Base-by-base conservation (phyloP, 2,329 filamentous ascomycete species). In the Ophiocordyceps camponoti-floridani region DNA sequence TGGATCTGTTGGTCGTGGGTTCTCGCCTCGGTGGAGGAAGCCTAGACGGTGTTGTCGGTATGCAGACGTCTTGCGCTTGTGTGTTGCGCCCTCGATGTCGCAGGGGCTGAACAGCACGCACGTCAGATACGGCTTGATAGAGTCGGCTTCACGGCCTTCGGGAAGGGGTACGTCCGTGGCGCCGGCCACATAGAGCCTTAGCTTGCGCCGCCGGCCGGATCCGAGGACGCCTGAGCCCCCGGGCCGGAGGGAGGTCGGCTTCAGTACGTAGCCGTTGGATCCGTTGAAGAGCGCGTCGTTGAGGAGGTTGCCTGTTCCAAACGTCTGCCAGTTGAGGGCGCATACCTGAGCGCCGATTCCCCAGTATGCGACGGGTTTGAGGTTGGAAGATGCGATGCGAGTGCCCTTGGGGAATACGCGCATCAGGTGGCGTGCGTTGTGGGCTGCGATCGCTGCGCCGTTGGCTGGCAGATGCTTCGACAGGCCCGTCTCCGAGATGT, bases 271-370 rank as follows among this genome's bases (percentile, higher is more conserved):
- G 8, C 79, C 79, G 27, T 75, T 73, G 0, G 77, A 75, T 12
- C 76, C 77, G 42, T 65, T 68, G 57, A 83, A 82, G 0, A 83
- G 63, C 0, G 78, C 79, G 52, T 81, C 77, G 54, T 82, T 82
- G 50, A 82, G 64, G 57, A 82, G 79, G 62, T 79, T 77, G 53
- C 69, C 69, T 7, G 71, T 70, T 31, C 75, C 76, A 50, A 81
- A 83, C 0, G 70, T 79, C 53, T 83, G 79, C 73, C 77, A 79
- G 59, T 83, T 83, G 44, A 83, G 65, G 3, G 79, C 79, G 54
- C 76, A 81, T 42, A 83, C 77, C 52, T 83, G 79, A 2, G 78
- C 77, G 1, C 79, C 79, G 4, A 81, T 56, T 7, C 68, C 75
- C 79, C 79, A 83, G 55, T 79, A 82, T 0, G 70, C 67, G 0